phyloP scores from a whole-genome alignment of 23 red algal genomes.

The Gracilaria gracilis region DNA sequence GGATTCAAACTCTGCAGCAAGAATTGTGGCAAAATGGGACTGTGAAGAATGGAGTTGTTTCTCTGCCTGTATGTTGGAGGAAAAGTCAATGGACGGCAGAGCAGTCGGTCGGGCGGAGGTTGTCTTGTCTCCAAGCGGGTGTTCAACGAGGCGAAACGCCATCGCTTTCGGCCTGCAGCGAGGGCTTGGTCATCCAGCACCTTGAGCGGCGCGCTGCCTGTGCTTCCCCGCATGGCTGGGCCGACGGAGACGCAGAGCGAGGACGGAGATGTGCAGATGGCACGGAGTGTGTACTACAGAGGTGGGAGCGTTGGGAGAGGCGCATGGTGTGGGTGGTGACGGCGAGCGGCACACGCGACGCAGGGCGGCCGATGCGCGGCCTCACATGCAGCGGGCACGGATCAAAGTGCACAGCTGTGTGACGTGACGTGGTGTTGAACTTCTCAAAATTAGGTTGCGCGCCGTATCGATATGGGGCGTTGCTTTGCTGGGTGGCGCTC shows the following conservation, averaged over 20 bases:
- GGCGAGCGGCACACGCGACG: background rate
- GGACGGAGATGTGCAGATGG: too few species aligned
- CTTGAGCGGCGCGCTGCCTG: conserved; percentile 46
- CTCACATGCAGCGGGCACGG: too few species aligned
- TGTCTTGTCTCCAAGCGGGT: conserved; percentile 33
- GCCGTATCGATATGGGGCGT: too few species aligned
- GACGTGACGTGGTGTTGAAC: background rate
- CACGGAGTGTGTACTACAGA: too few species aligned
- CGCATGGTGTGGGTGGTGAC: too few species aligned
- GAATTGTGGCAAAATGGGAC: conserved; percentile 54
- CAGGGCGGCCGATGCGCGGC: too few species aligned
- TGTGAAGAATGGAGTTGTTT: conserved; percentile 3
- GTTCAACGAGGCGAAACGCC: conserved; percentile 50
- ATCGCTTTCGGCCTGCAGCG: conserved; percentile 45
- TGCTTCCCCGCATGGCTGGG: conserved; percentile 34
- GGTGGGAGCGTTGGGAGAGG: too few species aligned
- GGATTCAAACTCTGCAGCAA: conserved; percentile 10
- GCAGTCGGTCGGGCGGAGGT: conserved; percentile 59
- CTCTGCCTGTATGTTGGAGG: conserved; percentile 19
- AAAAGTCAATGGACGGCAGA: conserved; percentile 33
- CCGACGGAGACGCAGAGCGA: too few species aligned
- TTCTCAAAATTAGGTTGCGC: too few species aligned
- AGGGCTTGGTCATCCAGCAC: conserved; percentile 50
- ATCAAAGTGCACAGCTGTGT: background rate
- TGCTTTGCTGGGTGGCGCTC: too few species aligned